These are phyloP conservation scores for Thyridium curvatum DNA, from an alignment of 2,329 filamentous ascomycete genomes.

Conservation along the genomic window DNA sequence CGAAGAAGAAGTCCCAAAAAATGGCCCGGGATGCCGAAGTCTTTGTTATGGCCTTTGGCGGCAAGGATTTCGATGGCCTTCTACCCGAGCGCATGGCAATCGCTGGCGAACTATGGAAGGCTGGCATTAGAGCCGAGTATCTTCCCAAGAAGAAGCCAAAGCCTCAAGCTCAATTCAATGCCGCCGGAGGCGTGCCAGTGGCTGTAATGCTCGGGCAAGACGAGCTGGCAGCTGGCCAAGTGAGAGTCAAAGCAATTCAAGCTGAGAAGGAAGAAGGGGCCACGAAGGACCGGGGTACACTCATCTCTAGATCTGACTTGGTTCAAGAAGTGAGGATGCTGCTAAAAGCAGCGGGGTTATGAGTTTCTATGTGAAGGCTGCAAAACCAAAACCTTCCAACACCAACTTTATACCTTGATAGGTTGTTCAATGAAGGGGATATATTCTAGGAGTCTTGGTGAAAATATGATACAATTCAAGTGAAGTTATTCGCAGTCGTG, in stretches of 20 bases:
- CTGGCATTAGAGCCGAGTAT: slow-evolving; percentile 84
- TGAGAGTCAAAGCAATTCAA: slow-evolving; percentile 90
- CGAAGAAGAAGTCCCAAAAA: too few relatives aligned
- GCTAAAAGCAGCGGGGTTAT: too few relatives aligned
- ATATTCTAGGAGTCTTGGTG: too few relatives aligned
- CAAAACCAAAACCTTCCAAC: too few relatives aligned
- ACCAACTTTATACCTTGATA: too few relatives aligned
- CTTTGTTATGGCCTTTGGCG: too few relatives aligned
- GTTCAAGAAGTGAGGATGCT: slow-evolving; percentile 58
- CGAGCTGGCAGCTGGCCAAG: slow-evolving; percentile 72
- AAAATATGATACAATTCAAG: too few relatives aligned
- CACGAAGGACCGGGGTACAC: slow-evolving; percentile 79
- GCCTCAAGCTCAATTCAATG: slow-evolving; percentile 81
- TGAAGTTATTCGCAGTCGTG: too few relatives aligned
- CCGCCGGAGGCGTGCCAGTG: slow-evolving; percentile 78
- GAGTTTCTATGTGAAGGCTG: too few relatives aligned
- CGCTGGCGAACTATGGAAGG: slow-evolving; percentile 70
- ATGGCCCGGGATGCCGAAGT: too few relatives aligned
- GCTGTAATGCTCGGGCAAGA: slow-evolving; percentile 86
- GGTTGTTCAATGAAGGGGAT: too few relatives aligned
- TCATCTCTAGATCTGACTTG: slow-evolving; percentile 60
- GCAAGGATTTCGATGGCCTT: slow-evolving; percentile 82
- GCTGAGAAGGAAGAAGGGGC: too few relatives aligned
- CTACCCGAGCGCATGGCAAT: slow-evolving; percentile 78
- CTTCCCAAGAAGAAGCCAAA: slow-evolving; percentile 88